Percentiles rank a stretch among this genome's conserved stretches.
phyloP scores from a whole-genome alignment of 1,139 yeast genomes.

The Kluyveromyces sp. region DNA sequence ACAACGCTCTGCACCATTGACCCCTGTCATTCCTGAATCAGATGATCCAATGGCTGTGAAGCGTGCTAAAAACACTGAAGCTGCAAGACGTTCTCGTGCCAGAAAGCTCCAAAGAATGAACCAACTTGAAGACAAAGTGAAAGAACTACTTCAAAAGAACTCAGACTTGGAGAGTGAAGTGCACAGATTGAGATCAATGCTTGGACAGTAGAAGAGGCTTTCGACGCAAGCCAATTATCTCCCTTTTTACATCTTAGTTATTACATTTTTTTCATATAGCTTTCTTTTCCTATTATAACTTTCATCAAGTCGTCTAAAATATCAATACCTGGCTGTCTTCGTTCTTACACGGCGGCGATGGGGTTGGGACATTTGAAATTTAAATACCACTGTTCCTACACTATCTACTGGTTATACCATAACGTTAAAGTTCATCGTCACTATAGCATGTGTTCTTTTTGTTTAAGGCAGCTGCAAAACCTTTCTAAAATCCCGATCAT shows the following conservation, averaged over 20 bases:
- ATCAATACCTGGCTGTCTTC: too few relatives aligned
- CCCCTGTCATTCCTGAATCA: constrained; percentile 55
- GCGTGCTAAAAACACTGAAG: constrained; percentile 93
- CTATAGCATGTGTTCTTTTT: neutral
- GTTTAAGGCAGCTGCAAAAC: neutral
- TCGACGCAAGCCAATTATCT: neutral
- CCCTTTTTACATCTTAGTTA: neutral
- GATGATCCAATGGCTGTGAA: constrained; percentile 66
- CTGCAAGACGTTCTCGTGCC: constrained; percentile 93
- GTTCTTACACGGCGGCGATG: too few relatives aligned
- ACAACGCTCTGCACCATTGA: constrained; percentile 52
- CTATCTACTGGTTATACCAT: too few relatives aligned
- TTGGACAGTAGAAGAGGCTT: constrained; percentile 22
- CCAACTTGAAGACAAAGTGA: constrained; percentile 75
- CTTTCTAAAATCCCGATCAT: neutral
- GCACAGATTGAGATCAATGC: constrained; percentile 44
- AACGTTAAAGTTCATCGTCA: too few relatives aligned
- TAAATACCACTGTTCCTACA: too few relatives aligned
- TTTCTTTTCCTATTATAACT: neutral
- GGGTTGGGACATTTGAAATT: too few relatives aligned
- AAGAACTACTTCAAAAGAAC: constrained; percentile 51
- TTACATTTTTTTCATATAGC: neutral
- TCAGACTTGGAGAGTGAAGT: constrained; percentile 52
- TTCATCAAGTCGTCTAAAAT: neutral
- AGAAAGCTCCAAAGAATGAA: constrained; percentile 84